Base-by-base conservation (phyloP, 108 stramenopile genomes). In the Skeletonema tropicum region DNA sequence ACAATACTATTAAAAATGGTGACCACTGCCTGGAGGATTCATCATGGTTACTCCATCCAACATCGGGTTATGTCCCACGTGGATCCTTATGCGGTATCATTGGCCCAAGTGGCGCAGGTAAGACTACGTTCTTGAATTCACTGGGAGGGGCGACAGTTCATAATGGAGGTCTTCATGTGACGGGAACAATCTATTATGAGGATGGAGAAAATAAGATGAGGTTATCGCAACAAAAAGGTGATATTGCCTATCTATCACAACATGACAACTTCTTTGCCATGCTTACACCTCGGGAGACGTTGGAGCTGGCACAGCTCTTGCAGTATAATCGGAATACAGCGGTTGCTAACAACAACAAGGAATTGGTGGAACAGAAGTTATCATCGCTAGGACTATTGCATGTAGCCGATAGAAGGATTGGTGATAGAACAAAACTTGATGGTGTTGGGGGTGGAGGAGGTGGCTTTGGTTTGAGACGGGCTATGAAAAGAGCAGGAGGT, bases 191-290 rank as follows among this genome's bases (percentile, higher is more conserved):
- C 39, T 84, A 80, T 75, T 77, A 81, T 21, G 79, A 84, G 15
- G 75, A 55, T 23, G 52, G 52, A 35, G 33, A 30, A 15, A 4
- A 35, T 7, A 35, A 35, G 33, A 35, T 26, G 13, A 39, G 35
- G 57, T 39, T 64, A 70, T 74, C 68, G 12, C 82, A 86, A 42
- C 73, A 85, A 29, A 71, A 74, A 9, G 91, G 88, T 19, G 89
- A 88, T 25, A 85, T 93, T 19, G 96, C 92, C 10, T 89, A 89
- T 77, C 75, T 97, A 15, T 81, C 87, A 48, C 96, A 97, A 77
- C 69, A 90, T 57, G 92, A 93, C 60, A 57, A 71, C 67, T 94
- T 97, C 64, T 97, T 97, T 60, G 48, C 68, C 38, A 86, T 91
- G 89, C 86, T 97, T 1, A 94, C 93, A 1, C 86, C 90, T 4